Evolutionary conservation across 1,284 basidiomycete species (phyloP).

Genomic region (Leccinum subfulvum): DNA sequence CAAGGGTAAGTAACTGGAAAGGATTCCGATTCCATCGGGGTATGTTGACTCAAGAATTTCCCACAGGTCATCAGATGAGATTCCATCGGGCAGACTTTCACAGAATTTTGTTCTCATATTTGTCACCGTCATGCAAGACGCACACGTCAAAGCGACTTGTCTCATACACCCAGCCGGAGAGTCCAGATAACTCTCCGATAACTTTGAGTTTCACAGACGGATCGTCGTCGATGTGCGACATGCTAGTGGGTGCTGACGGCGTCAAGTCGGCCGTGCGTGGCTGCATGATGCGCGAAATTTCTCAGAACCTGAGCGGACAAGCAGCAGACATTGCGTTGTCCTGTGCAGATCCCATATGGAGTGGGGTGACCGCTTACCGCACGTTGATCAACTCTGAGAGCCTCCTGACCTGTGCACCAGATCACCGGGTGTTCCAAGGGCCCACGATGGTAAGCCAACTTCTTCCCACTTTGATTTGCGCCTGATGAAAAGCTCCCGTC

Average conservation of each 20-base stretch:
- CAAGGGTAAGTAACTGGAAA: slow-evolving; percentile 41
- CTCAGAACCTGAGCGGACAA: slow-evolving; percentile 14
- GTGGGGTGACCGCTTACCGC: slow-evolving; percentile 42
- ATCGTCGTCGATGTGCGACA: slow-evolving; percentile 41
- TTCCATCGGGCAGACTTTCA: slow-evolving; percentile 49
- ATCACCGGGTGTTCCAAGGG: slow-evolving; percentile 34
- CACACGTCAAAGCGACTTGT: slow-evolving; percentile 41
- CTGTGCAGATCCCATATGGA: slow-evolving; percentile 41
- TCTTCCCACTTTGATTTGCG: neutral
- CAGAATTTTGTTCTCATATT: slow-evolving; percentile 35
- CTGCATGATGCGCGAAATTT: slow-evolving; percentile 37
- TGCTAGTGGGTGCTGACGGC: slow-evolving; percentile 53
- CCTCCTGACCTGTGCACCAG: slow-evolving; percentile 34
- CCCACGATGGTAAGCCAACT: slow-evolving; percentile 15
- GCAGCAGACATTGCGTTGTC: slow-evolving; percentile 19
- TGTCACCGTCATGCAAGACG: slow-evolving; percentile 33
- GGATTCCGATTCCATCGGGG: neutral
- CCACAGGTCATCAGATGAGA: slow-evolving; percentile 38
- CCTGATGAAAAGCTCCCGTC: neutral
- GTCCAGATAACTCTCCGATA: slow-evolving; percentile 27
- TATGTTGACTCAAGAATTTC: slow-evolving; percentile 2
- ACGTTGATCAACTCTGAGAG: slow-evolving; percentile 37
- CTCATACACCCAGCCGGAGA: slow-evolving; percentile 35
- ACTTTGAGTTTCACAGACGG: slow-evolving; percentile 46
- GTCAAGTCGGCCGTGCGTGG: slow-evolving; percentile 49